Conservation (phyloP, 495 filamentous ascomycete genomes). For the Neurospora sp. region DNA sequence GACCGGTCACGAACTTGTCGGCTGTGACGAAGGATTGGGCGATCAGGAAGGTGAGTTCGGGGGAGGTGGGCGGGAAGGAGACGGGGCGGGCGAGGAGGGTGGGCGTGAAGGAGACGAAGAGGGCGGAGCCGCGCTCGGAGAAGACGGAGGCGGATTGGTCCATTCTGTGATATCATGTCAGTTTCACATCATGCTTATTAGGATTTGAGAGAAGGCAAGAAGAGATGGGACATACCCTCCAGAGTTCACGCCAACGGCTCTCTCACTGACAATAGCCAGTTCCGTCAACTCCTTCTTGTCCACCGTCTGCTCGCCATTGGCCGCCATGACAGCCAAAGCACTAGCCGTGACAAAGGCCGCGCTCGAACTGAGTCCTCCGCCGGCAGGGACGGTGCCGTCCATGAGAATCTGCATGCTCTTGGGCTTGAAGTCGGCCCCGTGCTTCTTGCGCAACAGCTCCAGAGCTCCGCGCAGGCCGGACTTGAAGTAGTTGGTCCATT, state of each 20-base stretch:
- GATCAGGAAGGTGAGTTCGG: constrained; percentile 83
- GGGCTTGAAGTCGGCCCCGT: constrained; percentile 47
- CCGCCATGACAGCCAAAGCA: constrained; percentile 77
- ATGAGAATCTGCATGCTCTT: constrained; percentile 80
- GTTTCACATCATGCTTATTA: neutral
- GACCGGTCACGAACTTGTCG: constrained; percentile 89
- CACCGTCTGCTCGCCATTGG: constrained; percentile 68
- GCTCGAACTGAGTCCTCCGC: constrained; percentile 85
- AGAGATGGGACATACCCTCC: constrained; percentile 57
- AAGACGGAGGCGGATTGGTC: constrained; percentile 98
- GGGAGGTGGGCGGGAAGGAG: constrained; percentile 70
- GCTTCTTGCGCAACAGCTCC: constrained; percentile 63
- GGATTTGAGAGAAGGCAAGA: neutral
- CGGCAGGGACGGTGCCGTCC: constrained; percentile 84
- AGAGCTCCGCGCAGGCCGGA: constrained; percentile 75
- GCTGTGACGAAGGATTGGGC: constrained; percentile 89
- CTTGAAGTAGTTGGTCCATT: constrained; percentile 99
- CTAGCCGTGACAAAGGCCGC: constrained; percentile 90
- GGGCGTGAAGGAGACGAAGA: constrained; percentile 86
- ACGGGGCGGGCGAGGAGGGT: constrained; percentile 65
- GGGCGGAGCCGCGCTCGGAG: constrained; percentile 68
- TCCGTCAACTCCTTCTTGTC: constrained; percentile 85
- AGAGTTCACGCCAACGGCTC: constrained; percentile 91
- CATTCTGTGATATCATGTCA: constrained; percentile 49
- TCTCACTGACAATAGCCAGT: constrained; percentile 85